Conservation (phyloP, 768 basidiomycete species). For the Psilocybe subaeruginosa region DNA sequence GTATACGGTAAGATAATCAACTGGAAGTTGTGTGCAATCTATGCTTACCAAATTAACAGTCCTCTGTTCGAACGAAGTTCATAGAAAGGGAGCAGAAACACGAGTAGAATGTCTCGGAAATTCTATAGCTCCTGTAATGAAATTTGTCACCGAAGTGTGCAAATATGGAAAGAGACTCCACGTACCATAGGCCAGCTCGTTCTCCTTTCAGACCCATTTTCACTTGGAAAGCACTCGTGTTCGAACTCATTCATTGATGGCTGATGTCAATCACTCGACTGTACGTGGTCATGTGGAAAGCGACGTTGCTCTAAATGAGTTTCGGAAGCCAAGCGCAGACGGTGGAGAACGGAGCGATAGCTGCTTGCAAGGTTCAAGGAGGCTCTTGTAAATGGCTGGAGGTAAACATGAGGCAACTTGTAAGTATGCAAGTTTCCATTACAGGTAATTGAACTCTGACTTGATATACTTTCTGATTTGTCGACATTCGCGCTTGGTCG, state of each 20-base stretch:
- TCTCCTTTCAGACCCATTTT: slow-evolving; percentile 2
- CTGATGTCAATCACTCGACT: slow-evolving; percentile 8
- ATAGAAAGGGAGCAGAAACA: slow-evolving; percentile 9
- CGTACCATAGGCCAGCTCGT: slow-evolving; percentile 7
- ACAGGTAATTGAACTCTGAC: not conserved
- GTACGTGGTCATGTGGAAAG: slow-evolving; percentile 18
- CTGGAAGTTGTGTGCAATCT: slow-evolving; percentile 6
- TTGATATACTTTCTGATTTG: not conserved
- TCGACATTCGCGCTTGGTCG: not conserved
- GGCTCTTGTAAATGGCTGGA: slow-evolving; percentile 4
- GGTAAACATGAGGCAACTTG: slow-evolving; percentile 22
- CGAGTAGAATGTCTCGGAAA: slow-evolving; percentile 12
- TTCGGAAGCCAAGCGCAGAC: not conserved
- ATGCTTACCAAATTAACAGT: slow-evolving; percentile 8
- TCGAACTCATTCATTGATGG: slow-evolving; percentile 21
- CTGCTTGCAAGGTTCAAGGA: not conserved
- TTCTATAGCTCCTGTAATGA: slow-evolving; percentile 23
- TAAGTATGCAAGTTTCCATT: slow-evolving; percentile 19
- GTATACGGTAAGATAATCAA: slow-evolving; percentile 17
- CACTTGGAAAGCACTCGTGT: slow-evolving; percentile 13
- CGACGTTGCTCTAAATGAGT: slow-evolving; percentile 4
- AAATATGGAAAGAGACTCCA: not conserved
- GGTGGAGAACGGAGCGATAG: not conserved
- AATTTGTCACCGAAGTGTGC: slow-evolving; percentile 18
- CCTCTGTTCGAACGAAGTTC: not conserved